Conservation (phyloP, 2,329 filamentous ascomycete genomes). For the Penicillium brasilianum region DNA sequence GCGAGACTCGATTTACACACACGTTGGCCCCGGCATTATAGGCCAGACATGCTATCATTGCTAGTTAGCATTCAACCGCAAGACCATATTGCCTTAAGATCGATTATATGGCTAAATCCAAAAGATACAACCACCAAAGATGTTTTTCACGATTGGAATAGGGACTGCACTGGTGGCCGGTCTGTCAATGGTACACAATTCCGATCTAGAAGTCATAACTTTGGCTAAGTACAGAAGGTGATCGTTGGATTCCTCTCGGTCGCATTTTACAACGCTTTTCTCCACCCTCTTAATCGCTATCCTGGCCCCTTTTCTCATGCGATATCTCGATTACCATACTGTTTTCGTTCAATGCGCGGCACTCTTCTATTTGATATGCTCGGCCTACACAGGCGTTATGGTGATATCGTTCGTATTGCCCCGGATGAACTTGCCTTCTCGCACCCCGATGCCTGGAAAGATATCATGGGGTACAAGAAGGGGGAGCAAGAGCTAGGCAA, state of each 20-base stretch:
- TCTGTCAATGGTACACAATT: background rate
- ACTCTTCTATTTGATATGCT: slow-evolving; percentile 8
- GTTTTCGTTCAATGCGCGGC: background rate
- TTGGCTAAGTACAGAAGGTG: background rate
- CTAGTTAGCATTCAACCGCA: background rate
- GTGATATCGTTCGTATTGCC: background rate
- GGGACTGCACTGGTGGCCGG: background rate
- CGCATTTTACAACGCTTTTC: slow-evolving; percentile 3
- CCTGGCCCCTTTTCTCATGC: slow-evolving; percentile 10
- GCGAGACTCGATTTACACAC: background rate
- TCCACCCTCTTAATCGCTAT: slow-evolving; percentile 10
- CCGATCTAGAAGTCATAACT: background rate
- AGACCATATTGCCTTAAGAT: background rate
- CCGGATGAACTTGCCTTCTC: slow-evolving; percentile 8
- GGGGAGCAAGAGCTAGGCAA: slow-evolving; percentile 21
- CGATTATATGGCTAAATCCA: background rate
- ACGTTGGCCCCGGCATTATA: background rate
- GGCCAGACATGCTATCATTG: background rate
- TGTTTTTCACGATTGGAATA: background rate
- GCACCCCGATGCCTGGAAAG: slow-evolving; percentile 20
- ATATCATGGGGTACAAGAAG: slow-evolving; percentile 28
- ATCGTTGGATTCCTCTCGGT: background rate
- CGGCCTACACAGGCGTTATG: slow-evolving; percentile 8
- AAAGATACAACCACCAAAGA: background rate
- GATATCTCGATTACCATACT: slow-evolving; percentile 10